These are phyloP conservation scores for Neoboletus subvelutipes DNA, from an alignment of 768 basidiomycete species.

Conservation along the genomic window DNA sequence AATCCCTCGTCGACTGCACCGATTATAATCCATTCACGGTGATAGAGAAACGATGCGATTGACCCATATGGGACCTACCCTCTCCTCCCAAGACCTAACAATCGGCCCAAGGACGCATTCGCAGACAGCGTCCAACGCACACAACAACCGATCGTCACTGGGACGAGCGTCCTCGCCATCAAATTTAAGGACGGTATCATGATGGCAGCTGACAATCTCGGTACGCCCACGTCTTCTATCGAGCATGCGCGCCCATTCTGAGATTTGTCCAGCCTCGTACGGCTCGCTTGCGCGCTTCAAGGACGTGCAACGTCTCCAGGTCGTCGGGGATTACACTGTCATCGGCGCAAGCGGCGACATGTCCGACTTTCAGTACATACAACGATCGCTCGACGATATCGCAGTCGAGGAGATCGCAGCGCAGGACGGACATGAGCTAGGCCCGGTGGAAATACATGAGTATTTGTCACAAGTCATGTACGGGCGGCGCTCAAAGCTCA, in stretches of 20 bases:
- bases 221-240: slow-evolving; percentile 42
- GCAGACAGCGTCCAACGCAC: slow-evolving; percentile 73
- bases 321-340: slow-evolving; percentile 80
- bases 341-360: slow-evolving; percentile 95
- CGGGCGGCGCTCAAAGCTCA: slow-evolving; percentile 76
- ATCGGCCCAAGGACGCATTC: slow-evolving; percentile 53
- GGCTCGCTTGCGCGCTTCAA: slow-evolving; percentile 97
- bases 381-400: slow-evolving; percentile 73
- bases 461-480: slow-evolving; percentile 93
- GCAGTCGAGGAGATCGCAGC: slow-evolving; percentile 76
- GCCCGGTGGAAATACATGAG: slow-evolving; percentile 89
- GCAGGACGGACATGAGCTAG: slow-evolving; percentile 81
- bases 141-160: slow-evolving; percentile 93
- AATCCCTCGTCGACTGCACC: too few relatives aligned
- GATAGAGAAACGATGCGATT: slow-evolving; percentile 68
- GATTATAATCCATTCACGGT: not conserved
- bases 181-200: slow-evolving; percentile 96
- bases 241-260: not conserved
- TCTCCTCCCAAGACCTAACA: slow-evolving; percentile 56
- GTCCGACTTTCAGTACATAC: slow-evolving; percentile 95
- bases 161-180: slow-evolving; percentile 92
- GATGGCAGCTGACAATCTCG: slow-evolving; percentile 97
- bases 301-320: slow-evolving; percentile 84
- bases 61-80: slow-evolving; percentile 82
- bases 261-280: slow-evolving; percentile 69